Conservation (phyloP, 2,329 filamentous ascomycete genomes). For the Venturia asperata region DNA sequence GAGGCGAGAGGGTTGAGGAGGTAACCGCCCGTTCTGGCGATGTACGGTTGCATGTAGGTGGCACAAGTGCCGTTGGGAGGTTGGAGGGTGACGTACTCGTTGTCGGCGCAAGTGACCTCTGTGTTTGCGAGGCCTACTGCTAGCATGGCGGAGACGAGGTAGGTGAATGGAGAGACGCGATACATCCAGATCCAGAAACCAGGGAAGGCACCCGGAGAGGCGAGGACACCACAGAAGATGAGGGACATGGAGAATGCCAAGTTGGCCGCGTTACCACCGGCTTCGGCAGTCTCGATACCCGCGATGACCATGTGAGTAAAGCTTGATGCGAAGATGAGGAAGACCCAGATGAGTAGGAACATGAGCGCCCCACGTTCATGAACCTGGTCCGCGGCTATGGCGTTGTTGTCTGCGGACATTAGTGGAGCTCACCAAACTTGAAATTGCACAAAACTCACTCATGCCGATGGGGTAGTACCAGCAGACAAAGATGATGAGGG, state of each 20-base stretch:
- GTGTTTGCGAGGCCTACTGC: conserved; percentile 63
- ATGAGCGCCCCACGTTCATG: conserved; percentile 67
- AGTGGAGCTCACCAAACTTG: neutral
- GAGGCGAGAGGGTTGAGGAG: conserved; percentile 30
- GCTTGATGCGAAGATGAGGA: conserved; percentile 73
- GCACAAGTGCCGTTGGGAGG: conserved; percentile 55
- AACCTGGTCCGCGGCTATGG: conserved; percentile 52
- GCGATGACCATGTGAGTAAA: conserved; percentile 75
- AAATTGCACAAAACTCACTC: neutral
- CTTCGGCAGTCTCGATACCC: conserved; percentile 66
- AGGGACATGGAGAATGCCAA: conserved; percentile 65
- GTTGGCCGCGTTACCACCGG: conserved; percentile 68
- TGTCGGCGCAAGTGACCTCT: conserved; percentile 56
- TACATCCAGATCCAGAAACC: conserved; percentile 79
- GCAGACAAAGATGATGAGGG: conserved; percentile 67
- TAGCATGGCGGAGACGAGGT: conserved; percentile 67
- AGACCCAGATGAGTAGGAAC: conserved; percentile 68
- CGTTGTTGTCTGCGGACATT: conserved; percentile 51
- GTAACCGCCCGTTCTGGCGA: conserved; percentile 31
- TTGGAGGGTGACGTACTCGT: conserved; percentile 62
- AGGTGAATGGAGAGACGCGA: conserved; percentile 73
- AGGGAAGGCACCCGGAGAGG: conserved; percentile 54
- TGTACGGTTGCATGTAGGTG: conserved; percentile 44
- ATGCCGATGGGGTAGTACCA: conserved; percentile 86
- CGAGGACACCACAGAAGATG: conserved; percentile 70